A percentile compares a stretch with the other conserved stretches of the same genome.
phyloP scores from a whole-genome alignment of 805 yeast species.

The Ogataea trehalophila region DNA sequence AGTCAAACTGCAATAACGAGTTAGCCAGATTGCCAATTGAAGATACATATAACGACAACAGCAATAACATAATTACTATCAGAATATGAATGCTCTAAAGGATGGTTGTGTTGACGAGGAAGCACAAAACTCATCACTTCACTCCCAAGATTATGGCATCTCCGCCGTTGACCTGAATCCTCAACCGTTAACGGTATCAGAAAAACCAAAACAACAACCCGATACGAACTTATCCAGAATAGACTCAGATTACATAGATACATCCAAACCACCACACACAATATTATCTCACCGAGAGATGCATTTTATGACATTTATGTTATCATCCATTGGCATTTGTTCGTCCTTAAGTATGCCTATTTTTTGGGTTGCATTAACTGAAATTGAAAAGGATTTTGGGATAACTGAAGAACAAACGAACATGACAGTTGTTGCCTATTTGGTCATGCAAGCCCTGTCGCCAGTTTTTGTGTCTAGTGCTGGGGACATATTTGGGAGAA shows the following conservation, averaged over 20 bases:
- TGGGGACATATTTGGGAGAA: slow-evolving; percentile 68
- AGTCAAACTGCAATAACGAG: too few relatives aligned
- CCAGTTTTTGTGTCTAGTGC: slow-evolving; percentile 67
- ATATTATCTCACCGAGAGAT: slow-evolving; percentile 41
- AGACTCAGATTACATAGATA: background rate
- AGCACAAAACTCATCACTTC: too few relatives aligned
- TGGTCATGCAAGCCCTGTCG: slow-evolving; percentile 68
- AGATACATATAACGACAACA: too few relatives aligned
- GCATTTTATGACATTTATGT: slow-evolving; percentile 33
- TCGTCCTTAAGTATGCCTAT: slow-evolving; percentile 74
- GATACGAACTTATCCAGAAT: background rate
- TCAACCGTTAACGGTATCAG: background rate
- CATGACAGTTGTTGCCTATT: slow-evolving; percentile 70
- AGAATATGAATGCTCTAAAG: too few relatives aligned
- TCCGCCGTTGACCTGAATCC: background rate
- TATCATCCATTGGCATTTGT: slow-evolving; percentile 50
- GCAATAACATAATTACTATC: too few relatives aligned
- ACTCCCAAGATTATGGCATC: too few relatives aligned
- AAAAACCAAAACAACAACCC: background rate
- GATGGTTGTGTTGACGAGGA: too few relatives aligned
- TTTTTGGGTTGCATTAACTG: slow-evolving; percentile 71
- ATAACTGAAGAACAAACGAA: slow-evolving; percentile 57
- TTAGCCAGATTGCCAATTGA: too few relatives aligned
- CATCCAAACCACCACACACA: slow-evolving; percentile 32
- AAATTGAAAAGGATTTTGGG: slow-evolving; percentile 48